phyloP scores from a whole-genome alignment of 2,329 filamentous ascomycete genomes.

The Colletotrichum sp. region DNA sequence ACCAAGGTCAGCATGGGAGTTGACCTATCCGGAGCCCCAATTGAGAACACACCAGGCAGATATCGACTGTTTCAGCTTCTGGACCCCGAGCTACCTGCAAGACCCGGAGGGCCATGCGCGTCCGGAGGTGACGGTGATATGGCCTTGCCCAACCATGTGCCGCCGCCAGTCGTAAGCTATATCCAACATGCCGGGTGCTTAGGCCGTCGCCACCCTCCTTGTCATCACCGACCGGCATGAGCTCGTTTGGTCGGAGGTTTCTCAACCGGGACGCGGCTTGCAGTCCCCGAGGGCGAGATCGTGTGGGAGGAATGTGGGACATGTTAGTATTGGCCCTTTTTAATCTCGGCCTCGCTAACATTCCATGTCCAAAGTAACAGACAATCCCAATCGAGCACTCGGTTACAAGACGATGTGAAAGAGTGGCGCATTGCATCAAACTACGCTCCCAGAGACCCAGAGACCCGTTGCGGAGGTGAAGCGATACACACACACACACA shows the following conservation, averaged over 20 bases:
- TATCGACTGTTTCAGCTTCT: not conserved
- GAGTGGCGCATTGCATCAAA: not conserved
- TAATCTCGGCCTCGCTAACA: not conserved
- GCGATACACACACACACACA: not conserved
- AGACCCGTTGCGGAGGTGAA: not conserved
- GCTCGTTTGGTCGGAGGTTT: not conserved
- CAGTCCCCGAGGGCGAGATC: not conserved
- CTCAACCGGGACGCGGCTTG: not conserved
- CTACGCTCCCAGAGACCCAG: not conserved
- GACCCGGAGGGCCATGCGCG: not conserved
- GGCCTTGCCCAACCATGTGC: not conserved
- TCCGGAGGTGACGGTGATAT: not conserved
- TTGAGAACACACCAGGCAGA: not conserved
- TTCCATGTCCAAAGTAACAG: not conserved
- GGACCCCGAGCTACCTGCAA: not conserved
- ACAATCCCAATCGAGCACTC: not conserved
- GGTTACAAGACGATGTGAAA: not conserved
- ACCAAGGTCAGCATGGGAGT: not conserved
- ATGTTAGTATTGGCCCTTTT: not conserved
- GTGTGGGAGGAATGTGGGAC: not conserved
- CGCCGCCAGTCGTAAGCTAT: not conserved
- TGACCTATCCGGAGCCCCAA: not conserved
- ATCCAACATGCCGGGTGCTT: not conserved
- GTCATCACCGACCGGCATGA: not conserved
- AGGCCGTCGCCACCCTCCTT: not conserved